phyloP scores from a whole-genome alignment of 176 grass and related monocot species.

The Bothriochloa decipiens region DNA sequence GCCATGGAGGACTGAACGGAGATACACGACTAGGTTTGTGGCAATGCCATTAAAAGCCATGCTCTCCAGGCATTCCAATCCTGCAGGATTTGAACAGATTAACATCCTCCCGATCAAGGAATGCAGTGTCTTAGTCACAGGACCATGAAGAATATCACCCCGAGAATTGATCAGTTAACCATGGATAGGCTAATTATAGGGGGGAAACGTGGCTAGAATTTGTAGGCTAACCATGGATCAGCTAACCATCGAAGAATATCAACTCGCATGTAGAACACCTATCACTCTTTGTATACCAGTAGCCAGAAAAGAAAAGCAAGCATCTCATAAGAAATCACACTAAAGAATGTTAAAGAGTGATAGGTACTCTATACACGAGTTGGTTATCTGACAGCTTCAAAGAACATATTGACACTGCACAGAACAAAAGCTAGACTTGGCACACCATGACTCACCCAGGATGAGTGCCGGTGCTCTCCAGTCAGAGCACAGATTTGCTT shows the following conservation, averaged over 20 bases:
- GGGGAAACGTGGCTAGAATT: not conserved
- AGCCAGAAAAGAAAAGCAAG: conserved; percentile 2
- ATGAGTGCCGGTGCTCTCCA: conserved; percentile 59
- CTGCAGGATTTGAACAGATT: conserved; percentile 43
- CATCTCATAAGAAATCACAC: not conserved
- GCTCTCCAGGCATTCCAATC: conserved; percentile 81
- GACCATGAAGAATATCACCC: conserved; percentile 12
- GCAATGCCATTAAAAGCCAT: conserved; percentile 81
- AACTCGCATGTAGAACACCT: not conserved
- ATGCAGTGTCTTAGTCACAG: not conserved
- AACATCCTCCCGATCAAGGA: not conserved
- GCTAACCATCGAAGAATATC: conserved; percentile 4
- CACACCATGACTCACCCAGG: conserved; percentile 57
- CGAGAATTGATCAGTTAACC: not conserved
- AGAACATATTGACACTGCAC: not conserved
- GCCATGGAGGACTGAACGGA: conserved; percentile 63
- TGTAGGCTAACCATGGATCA: conserved; percentile 1
- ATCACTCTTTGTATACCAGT: conserved; percentile 13
- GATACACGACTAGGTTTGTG: conserved; percentile 75
- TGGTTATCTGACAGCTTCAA: not conserved
- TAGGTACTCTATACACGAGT: not conserved
- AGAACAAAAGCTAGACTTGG: not conserved
- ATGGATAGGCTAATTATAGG: not conserved
- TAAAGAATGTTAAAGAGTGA: conserved; percentile 5
- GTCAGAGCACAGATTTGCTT: conserved; percentile 16